These are phyloP conservation scores for Agaricus bisporus DNA, from an alignment of 768 basidiomycete species.

Conservation along the genomic window DNA sequence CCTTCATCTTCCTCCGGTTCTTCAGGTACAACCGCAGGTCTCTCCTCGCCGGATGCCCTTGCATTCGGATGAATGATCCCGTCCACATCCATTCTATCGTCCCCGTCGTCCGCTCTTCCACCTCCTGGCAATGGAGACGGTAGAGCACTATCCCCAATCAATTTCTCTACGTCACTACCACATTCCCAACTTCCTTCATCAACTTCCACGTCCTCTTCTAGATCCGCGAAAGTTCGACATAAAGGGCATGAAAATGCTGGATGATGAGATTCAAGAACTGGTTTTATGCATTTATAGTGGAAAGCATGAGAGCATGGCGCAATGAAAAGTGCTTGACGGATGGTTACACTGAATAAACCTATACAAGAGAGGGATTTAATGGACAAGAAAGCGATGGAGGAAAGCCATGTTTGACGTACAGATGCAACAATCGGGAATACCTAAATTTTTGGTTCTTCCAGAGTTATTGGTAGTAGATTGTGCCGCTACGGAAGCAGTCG, in stretches of 20 bases:
- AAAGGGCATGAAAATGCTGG: constrained; percentile 94
- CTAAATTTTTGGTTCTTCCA: constrained; percentile 27
- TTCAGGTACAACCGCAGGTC: not conserved
- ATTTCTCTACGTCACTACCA: constrained; percentile 18
- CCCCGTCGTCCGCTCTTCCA: constrained; percentile 4
- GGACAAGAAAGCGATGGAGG: constrained; percentile 1
- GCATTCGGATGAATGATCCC: not conserved
- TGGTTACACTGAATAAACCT: constrained; percentile 79
- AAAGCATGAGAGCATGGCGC: constrained; percentile 96
- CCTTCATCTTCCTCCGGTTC: not conserved
- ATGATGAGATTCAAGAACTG: constrained; percentile 81
- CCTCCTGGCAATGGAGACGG: constrained; percentile 17
- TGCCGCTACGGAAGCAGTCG: constrained; percentile 13
- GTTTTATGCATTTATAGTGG: constrained; percentile 96
- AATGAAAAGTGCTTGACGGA: constrained; percentile 95
- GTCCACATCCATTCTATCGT: constrained; percentile 10
- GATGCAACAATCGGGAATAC: constrained; percentile 86
- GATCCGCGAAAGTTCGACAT: constrained; percentile 90
- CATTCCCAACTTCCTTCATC: constrained; percentile 27
- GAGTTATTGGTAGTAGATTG: not conserved
- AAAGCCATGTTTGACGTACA: constrained; percentile 44
- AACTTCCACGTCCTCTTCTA: constrained; percentile 90
- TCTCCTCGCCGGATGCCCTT: not conserved
- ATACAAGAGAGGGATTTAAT: not conserved
- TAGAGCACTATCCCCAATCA: constrained; percentile 11